Conservation (phyloP, 2,329 filamentous ascomycete genomes). For the Aspergillus sp. region DNA sequence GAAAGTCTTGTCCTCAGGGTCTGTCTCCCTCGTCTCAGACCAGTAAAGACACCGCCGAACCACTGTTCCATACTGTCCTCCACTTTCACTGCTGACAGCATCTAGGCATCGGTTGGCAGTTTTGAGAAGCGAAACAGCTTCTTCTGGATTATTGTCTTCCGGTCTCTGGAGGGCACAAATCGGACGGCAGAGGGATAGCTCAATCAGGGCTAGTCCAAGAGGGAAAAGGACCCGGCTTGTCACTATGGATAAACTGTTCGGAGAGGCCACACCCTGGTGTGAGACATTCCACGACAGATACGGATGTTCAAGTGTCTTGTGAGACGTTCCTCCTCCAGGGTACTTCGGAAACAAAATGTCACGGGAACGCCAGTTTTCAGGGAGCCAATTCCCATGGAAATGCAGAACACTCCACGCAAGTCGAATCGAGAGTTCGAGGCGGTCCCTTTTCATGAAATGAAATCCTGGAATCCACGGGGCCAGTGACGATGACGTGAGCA, state of each 20-base stretch:
- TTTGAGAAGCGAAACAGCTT: constrained; percentile 2
- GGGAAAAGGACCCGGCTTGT: constrained; percentile 3
- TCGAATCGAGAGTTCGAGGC: constrained; percentile 19
- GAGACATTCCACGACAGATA: constrained; percentile 3
- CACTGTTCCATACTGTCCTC: constrained; percentile 2
- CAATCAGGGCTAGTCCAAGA: background rate
- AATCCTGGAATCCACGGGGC: constrained; percentile 2
- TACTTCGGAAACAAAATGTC: constrained; percentile 23
- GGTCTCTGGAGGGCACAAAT: background rate
- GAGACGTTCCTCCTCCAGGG: background rate
- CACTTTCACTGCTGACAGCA: background rate
- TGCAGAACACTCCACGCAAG: constrained; percentile 27
- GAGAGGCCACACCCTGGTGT: background rate
- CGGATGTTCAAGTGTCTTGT: background rate
- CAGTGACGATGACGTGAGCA: background rate
- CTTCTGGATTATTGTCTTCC: constrained; percentile 2
- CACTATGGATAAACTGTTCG: background rate
- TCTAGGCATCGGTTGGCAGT: constrained; percentile 7
- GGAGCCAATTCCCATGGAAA: constrained; percentile 29
- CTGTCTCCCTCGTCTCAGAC: constrained; percentile 7
- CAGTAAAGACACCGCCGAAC: constrained; percentile 6
- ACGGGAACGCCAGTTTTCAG: constrained; percentile 18
- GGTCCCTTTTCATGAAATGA: constrained; percentile 9
- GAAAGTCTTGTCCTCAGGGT: constrained; percentile 4
- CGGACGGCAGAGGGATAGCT: background rate